These are phyloP conservation scores for Nymphaea thermarum DNA, from an alignment of 164 flowering plant species.

Conservation along the genomic window DNA sequence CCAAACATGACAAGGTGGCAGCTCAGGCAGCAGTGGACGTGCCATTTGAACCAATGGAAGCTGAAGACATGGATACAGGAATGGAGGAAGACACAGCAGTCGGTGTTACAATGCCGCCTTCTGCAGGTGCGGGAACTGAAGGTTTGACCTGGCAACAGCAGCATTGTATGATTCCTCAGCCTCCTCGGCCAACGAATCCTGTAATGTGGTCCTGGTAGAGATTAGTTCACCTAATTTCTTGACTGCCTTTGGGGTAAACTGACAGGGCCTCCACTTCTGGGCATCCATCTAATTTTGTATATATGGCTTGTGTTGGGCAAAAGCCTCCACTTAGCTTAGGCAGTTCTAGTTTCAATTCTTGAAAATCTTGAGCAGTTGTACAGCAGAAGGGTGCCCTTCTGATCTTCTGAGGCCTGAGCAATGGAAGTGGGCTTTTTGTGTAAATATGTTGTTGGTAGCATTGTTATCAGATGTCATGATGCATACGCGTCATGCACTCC, in stretches of 20 bases:
- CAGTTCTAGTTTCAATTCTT: no score
- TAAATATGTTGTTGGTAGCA: no score
- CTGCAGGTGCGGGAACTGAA: neutral
- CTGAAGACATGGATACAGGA: neutral
- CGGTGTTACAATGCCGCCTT: neutral
- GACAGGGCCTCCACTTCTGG: neutral
- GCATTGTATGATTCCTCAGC: neutral
- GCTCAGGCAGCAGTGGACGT: neutral
- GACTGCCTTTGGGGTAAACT: neutral
- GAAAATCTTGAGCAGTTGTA: no score
- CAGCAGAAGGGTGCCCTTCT: no score
- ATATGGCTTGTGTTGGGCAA: no score
- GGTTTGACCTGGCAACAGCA: neutral
- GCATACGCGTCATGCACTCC: no score
- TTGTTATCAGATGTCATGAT: no score
- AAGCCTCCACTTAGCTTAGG: no score
- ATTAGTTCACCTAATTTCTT: neutral
- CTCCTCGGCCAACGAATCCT: neutral
- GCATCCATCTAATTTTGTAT: no score
- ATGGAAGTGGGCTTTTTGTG: no score
- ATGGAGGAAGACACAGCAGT: slow-evolving; percentile 1
- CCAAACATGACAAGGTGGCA: neutral
- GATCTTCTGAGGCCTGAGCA: no score
- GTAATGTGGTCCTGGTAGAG: slow-evolving; percentile 3
- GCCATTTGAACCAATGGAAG: slow-evolving; percentile 1